A percentile compares a stretch with the other conserved stretches of the same genome.
Evolutionary conservation across 108 stramenopile genomes (phyloP).

Genomic region (Nannochloropsis granulata): DNA sequence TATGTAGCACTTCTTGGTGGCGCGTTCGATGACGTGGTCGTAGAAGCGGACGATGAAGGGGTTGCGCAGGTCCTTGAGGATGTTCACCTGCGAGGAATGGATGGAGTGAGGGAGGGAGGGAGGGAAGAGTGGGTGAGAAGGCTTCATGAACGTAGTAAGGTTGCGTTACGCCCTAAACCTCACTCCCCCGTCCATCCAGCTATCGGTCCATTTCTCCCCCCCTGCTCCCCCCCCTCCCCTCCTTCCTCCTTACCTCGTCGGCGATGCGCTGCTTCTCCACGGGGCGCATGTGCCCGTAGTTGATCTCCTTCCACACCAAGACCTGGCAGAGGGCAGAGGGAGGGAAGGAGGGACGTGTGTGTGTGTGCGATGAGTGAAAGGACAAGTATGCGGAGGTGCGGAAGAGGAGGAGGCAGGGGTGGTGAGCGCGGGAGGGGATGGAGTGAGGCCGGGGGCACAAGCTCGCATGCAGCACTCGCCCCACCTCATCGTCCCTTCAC

Average conservation of each 20-base stretch:
- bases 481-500: too few relatives aligned
- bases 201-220: too few relatives aligned
- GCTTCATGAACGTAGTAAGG: not conserved
- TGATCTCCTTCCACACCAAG: constrained; percentile 45
- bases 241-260: constrained; percentile 25
- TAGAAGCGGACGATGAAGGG: constrained; percentile 51
- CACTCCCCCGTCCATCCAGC: not conserved
- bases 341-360: too few relatives aligned
- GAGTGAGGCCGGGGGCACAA: too few relatives aligned
- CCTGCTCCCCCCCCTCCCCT: too few relatives aligned
- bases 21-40: constrained; percentile 45
- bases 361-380: too few relatives aligned
- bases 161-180: not conserved
- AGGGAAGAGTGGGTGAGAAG: not conserved
- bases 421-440: too few relatives aligned
- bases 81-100: constrained; percentile 30
- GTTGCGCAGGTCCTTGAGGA: constrained; percentile 44
- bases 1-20: constrained; percentile 39
- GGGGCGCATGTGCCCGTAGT: constrained; percentile 40
- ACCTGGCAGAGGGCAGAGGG: not conserved
- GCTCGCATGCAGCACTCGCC: too few relatives aligned
- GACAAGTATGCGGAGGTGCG: too few relatives aligned
- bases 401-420: too few relatives aligned
- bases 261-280: constrained; percentile 44
- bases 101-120: too few relatives aligned